A percentile compares a stretch with the other conserved stretches of the same genome.
These are phyloP conservation scores for Colletotrichum shisoi DNA, from an alignment of 2,329 filamentous ascomycete species.

Conservation along the genomic window DNA sequence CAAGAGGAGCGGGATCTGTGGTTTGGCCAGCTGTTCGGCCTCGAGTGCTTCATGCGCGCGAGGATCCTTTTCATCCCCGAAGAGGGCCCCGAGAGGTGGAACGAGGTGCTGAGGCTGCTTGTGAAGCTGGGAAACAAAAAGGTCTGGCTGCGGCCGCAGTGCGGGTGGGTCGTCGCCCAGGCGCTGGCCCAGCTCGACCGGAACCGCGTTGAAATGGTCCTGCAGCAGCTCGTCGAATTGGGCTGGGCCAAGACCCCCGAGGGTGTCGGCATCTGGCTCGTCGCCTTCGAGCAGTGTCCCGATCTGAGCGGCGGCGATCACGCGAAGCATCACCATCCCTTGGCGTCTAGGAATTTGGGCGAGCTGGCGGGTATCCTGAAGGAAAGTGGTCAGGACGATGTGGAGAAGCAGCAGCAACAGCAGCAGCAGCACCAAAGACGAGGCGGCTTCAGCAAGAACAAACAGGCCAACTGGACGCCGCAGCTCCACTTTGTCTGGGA, in stretches of 20 bases:
- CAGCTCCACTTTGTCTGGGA: slow-evolving; percentile 91
- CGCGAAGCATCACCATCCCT: slow-evolving; percentile 80
- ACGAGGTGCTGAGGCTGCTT: slow-evolving; percentile 73
- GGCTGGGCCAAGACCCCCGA: slow-evolving; percentile 83
- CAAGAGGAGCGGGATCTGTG: slow-evolving; percentile 87
- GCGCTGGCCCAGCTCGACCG: slow-evolving; percentile 68
- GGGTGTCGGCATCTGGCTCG: slow-evolving; percentile 88
- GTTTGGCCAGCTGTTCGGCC: slow-evolving; percentile 86
- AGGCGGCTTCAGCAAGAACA: slow-evolving; percentile 51
- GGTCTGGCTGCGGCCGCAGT: slow-evolving; percentile 88
- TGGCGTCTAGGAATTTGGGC: slow-evolving; percentile 72
- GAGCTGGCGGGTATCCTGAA: slow-evolving; percentile 80
- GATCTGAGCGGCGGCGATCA: slow-evolving; percentile 58
- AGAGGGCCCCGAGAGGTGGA: slow-evolving; percentile 66
- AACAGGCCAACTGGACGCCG: slow-evolving; percentile 78
- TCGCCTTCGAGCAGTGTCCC: slow-evolving; percentile 70
- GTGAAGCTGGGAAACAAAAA: slow-evolving; percentile 80
- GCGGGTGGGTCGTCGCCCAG: slow-evolving; percentile 81
- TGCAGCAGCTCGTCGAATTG: slow-evolving; percentile 69
- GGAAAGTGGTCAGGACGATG: slow-evolving; percentile 67
- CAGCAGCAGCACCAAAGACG: slow-evolving; percentile 40
- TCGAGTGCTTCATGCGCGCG: slow-evolving; percentile 85
- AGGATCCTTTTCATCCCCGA: slow-evolving; percentile 66
- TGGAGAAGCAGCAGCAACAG: slow-evolving; percentile 46
- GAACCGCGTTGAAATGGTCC: slow-evolving; percentile 59